phyloP scores from a whole-genome alignment of 495 filamentous ascomycete species.

The Daldinia grandis region DNA sequence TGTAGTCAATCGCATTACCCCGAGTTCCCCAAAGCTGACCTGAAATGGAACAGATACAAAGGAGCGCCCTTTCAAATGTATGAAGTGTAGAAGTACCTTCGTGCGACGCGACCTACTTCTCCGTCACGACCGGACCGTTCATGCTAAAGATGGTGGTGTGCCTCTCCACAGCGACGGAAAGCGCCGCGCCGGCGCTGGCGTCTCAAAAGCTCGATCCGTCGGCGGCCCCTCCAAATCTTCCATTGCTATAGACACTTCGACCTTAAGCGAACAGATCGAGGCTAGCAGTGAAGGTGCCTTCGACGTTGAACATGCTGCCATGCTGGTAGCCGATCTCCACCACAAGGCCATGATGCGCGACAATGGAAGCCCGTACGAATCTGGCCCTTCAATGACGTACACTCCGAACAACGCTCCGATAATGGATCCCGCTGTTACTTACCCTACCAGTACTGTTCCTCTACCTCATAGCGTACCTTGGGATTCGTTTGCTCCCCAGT shows the following conservation, averaged over 20 bases:
- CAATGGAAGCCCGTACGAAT: conserved; percentile 65
- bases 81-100: conserved; percentile 98
- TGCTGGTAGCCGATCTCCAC: conserved; percentile 98
- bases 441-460: conserved; percentile 75
- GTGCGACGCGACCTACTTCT: conserved; percentile 95
- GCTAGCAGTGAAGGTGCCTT: conserved; percentile 93
- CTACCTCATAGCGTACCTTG: conserved; percentile 72
- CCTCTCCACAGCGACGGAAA: conserved; percentile 95
- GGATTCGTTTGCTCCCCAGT: conserved; percentile 79
- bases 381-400: conserved; percentile 74
- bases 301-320: conserved; percentile 97
- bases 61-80: conserved; percentile 97
- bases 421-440: conserved; percentile 75
- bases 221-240: conserved; percentile 79
- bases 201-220: conserved; percentile 71
- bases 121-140: conserved; percentile 97
- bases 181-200: conserved; percentile 73
- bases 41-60: conserved; percentile 78
- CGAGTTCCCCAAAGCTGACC: conserved; percentile 32
- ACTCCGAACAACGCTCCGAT: conserved; percentile 72
- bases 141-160: conserved; percentile 97
- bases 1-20: conserved; percentile 7
- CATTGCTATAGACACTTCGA: conserved; percentile 84
- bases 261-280: conserved; percentile 89
- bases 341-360: conserved; percentile 88